Conservation (phyloP, 1,284 basidiomycete species). For the Tilletia setariae region DNA sequence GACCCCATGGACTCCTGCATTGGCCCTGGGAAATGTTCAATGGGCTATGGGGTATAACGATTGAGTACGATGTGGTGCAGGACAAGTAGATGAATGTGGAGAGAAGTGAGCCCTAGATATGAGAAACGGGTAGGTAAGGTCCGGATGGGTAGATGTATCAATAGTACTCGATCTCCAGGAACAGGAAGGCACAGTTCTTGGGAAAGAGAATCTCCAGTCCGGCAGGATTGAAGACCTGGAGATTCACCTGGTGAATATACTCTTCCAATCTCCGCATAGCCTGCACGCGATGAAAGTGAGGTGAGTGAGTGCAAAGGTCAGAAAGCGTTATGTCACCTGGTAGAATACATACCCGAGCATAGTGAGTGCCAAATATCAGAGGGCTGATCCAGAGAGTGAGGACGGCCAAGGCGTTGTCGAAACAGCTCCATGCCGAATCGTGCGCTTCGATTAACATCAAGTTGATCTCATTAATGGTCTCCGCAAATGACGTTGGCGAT, state of each 20-base stretch:
- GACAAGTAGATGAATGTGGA: no score
- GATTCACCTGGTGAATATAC: conserved; percentile 67
- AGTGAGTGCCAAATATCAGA: conserved; percentile 67
- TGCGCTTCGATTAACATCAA: conserved; percentile 31
- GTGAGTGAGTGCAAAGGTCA: background rate
- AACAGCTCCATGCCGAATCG: conserved; percentile 25
- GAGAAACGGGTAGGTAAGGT: no score
- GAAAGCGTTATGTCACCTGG: background rate
- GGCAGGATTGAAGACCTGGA: conserved; percentile 68
- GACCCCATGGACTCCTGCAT: no score
- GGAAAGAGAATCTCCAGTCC: conserved; percentile 80
- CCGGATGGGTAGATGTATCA: no score
- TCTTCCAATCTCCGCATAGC: conserved; percentile 69
- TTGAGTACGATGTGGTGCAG: no score
- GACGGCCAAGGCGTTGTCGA: conserved; percentile 37
- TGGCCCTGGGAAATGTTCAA: no score
- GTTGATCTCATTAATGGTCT: conserved; percentile 45
- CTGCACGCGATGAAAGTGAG: conserved; percentile 56
- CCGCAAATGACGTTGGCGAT: conserved; percentile 33
- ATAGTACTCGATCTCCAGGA: conserved; percentile 58
- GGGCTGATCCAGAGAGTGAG: conserved; percentile 52
- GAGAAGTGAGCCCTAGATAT: no score
- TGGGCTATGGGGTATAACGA: no score
- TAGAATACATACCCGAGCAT: conserved; percentile 64
- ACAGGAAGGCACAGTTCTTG: conserved; percentile 72